phyloP scores from a whole-genome alignment of 2,329 filamentous ascomycete genomes.

The Aureobasidium sp. region DNA sequence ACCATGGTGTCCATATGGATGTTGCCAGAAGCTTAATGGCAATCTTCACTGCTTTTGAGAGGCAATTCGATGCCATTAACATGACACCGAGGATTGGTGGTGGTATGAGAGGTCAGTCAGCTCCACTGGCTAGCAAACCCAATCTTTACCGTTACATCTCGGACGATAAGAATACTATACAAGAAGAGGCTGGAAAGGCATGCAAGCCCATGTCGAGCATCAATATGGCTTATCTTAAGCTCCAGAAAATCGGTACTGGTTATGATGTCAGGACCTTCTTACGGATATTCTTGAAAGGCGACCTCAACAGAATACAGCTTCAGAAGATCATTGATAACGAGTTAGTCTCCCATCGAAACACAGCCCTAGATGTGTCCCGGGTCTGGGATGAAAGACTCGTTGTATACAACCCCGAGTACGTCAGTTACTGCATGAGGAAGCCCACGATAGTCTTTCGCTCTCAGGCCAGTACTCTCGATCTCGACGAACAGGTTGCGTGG shows the following conservation, averaged over 20 bases:
- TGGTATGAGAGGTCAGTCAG: neutral
- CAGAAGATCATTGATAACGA: neutral
- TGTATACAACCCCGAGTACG: neutral
- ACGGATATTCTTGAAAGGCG: neutral
- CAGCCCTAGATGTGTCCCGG: neutral
- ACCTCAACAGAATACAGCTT: neutral
- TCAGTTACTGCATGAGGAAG: neutral
- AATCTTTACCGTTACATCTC: neutral
- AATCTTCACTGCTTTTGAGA: constrained; percentile 12
- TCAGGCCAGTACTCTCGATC: neutral
- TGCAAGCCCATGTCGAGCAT: neutral
- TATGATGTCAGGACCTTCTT: neutral
- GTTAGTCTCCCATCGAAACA: neutral
- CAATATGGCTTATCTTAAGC: neutral
- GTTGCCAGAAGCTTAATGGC: neutral
- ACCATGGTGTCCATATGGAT: neutral
- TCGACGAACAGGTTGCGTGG: neutral
- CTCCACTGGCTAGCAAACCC: neutral
- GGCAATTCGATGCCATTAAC: constrained; percentile 5
- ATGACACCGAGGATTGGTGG: neutral
- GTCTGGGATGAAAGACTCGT: neutral
- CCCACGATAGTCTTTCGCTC: neutral
- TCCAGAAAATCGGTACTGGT: neutral
- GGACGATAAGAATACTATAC: neutral
- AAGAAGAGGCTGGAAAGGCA: neutral